Evolutionary conservation across 176 grass and related monocot genomes (phyloP), one percentile per base, ranked within the genome.

Genomic region (Juncus effusus): DNA sequence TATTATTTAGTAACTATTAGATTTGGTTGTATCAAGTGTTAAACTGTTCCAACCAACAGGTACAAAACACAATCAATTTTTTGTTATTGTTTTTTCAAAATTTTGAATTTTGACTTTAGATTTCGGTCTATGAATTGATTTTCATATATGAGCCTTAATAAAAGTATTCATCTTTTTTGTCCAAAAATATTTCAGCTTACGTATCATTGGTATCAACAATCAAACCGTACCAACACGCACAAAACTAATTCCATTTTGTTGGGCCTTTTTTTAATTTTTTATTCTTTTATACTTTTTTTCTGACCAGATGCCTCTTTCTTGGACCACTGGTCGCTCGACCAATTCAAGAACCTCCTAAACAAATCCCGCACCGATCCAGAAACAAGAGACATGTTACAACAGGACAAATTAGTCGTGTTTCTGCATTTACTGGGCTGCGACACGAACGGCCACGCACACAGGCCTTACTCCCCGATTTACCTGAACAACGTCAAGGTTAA

Each of bases 301-400:
- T 61, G 45, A 60, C 84, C 87, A 96, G 91, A 96, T 88, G 91
- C 91, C 65, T 96, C 91, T 42, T 96, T 96, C 79, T 73, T 96
- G 79, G 91, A 96, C 76, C 91, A 90, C 64, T 96, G 91, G 91
- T 96, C 87, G 73, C 70, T 96, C 72, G 91, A 96, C 76, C 91
- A 90, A 86, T 90, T 96, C 87, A 77, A 87, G 80, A 78, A 80
- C 79, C 87, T 96, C 67, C 54, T 96, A 59, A 96, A 87, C 78
- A 81, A 71, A 74, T 96, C 91, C 12, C 70, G 51, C 41, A 61
- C 84, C 7, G 84, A 96, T 16, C 11, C 80, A 67, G 90, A 96
- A 81, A 64, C 87, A 58, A 90, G 74, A 61, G 78, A 88, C 41
- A 67, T 91, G 54, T 84, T 96, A 47, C 52, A 64, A 80, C 87